Base-by-base conservation (phyloP, 805 yeast species). In the Candida qinlingensis region DNA sequence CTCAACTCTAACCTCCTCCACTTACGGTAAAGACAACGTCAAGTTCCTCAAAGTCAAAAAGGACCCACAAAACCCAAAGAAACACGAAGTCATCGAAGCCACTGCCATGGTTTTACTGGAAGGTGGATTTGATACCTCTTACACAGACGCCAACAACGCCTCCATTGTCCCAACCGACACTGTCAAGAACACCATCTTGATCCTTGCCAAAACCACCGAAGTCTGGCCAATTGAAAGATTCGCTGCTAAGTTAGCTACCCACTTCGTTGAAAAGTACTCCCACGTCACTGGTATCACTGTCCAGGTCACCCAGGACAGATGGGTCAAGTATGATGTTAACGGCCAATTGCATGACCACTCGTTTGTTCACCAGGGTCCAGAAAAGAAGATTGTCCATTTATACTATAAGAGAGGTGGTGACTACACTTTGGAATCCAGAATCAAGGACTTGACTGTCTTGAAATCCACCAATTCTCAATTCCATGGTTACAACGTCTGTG, bases 101-200 rank as follows among this genome's bases (percentile, higher is more conserved):
- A 85, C 89, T 49, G 95, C 87, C 48, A 75, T 76, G 54, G 83
- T 83, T 29, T 72, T 91, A 44, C 75, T 91, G 50, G 81, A 77
- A 57, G 97, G 97, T 53, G 78, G 75, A 48, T 83, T 91, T 60
- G 96, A 86, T 54, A 69, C 71, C 31, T 82, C 96, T 4, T 91
- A 87, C 74, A 91, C 96, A 44, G 62, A 83, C 50, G 97, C 96
- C 37, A 95, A 91, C 70, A 91, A 91, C 72, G 64, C 86, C 3
- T 79, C 86, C n/a, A 82, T 91, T 61, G 95, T 91, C 44, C 97
- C 97, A 50, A 91, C 97, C 7, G 96, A 90, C 68, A 88, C 96
- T 1, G 90, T 89, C 48, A 90, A 90, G 69, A 90, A 90, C 75
- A 90, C 96, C 45, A 80, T 87, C 54, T 75, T 86, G 63, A 76